Percentiles rank a stretch among this genome's conserved stretches.
These are phyloP conservation scores for Rhodocollybia butyracea DNA, from an alignment of 768 basidiomycete species.

Conservation along the genomic window DNA sequence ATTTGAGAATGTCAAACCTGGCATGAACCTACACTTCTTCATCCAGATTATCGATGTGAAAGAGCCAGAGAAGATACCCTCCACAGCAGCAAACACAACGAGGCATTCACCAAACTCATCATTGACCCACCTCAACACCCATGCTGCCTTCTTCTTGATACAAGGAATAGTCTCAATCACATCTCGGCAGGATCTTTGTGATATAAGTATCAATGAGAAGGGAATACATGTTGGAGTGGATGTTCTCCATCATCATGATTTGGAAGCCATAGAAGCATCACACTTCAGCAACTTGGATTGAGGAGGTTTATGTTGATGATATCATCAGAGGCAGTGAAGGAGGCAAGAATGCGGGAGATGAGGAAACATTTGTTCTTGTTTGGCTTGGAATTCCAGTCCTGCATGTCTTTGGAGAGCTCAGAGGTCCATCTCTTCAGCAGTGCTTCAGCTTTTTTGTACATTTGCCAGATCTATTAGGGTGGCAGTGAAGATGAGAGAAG, in stretches of 20 bases:
- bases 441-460: conserved; percentile 68
- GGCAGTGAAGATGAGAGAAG: too few species aligned
- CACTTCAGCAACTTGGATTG: conserved; percentile 63
- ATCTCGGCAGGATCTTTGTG: conserved; percentile 7
- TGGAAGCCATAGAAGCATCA: conserved; percentile 73
- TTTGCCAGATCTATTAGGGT: conserved; percentile 69
- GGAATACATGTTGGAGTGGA: conserved; percentile 53
- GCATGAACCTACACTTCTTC: conserved; percentile 74
- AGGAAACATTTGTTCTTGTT: conserved; percentile 61
- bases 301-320: conserved; percentile 72
- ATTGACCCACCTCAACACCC: conserved; percentile 63
- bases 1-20: conserved; percentile 70
- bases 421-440: conserved; percentile 61
- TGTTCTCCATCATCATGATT: conserved; percentile 75
- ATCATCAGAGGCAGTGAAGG: conserved; percentile 67
- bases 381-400: conserved; percentile 54
- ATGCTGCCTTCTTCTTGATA: conserved; percentile 60
- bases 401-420: conserved; percentile 54
- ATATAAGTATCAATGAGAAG: conserved; percentile 9
- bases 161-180: conserved; percentile 63
- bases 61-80: conserved; percentile 66
- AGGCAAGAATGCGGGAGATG: conserved; percentile 64
- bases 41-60: conserved; percentile 69
- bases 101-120: conserved; percentile 61
- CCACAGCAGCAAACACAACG: conserved; percentile 65